A percentile compares a stretch with the other conserved stretches of the same genome.
phyloP scores from a whole-genome alignment of 2,329 filamentous ascomycete genomes.

The Torrubiellomyces zombiae region DNA sequence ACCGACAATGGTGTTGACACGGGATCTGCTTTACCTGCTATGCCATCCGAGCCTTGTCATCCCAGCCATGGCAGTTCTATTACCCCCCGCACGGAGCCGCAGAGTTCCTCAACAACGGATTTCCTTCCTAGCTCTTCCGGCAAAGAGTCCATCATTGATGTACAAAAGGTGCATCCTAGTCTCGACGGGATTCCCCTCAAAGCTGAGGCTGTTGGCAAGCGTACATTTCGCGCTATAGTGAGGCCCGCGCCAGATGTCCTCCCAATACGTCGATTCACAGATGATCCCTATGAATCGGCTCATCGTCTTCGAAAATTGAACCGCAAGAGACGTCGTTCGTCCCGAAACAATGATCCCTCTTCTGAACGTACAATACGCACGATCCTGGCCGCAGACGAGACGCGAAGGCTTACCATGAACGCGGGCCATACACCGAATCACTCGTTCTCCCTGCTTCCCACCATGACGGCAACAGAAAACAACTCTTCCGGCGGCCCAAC shows the following conservation, averaged over 20 bases:
- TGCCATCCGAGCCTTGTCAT: too few species aligned
- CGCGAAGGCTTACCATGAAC: constrained; percentile 39
- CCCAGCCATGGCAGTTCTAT: too few species aligned
- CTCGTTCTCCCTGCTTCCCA: constrained; percentile 34
- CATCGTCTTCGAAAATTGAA: too few species aligned
- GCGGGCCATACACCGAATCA: constrained; percentile 48
- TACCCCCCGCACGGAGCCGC: constrained; percentile 27
- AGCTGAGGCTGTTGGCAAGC: constrained; percentile 32
- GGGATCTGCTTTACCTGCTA: too few species aligned
- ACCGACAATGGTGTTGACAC: too few species aligned
- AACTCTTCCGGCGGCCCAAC: constrained; percentile 11
- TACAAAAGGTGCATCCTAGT: constrained; percentile 38
- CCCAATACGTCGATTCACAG: too few species aligned
- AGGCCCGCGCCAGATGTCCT: too few species aligned
- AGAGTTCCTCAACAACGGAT: constrained; percentile 17
- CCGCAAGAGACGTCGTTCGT: too few species aligned
- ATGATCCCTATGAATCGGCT: constrained; percentile 1
- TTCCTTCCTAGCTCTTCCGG: constrained; percentile 17
- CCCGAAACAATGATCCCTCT: too few species aligned
- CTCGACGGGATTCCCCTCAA: constrained; percentile 44
- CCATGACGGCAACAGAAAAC: constrained; percentile 22
- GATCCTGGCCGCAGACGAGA: constrained; percentile 29
- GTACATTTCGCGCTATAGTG: too few species aligned
- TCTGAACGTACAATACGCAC: too few species aligned
- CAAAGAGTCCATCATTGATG: constrained; percentile 34